phyloP scores from a whole-genome alignment of 139 green algal species.

The Picochlorum sp. region DNA sequence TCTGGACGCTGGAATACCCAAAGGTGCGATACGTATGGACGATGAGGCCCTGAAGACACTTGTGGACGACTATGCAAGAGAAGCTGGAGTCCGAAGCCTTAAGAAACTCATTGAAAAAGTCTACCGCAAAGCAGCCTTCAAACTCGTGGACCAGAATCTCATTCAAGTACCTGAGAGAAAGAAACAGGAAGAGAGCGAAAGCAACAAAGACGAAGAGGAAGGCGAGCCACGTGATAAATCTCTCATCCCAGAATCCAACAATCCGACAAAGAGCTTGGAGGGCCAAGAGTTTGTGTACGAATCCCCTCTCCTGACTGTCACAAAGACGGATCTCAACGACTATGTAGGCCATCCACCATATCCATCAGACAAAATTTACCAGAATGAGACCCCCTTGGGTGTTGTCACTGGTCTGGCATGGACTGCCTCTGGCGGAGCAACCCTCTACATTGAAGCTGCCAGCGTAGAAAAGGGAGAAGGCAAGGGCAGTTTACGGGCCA shows the following conservation, averaged over 20 bases:
- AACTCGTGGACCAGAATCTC: slow-evolving; percentile 44
- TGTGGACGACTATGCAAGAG: slow-evolving; percentile 77
- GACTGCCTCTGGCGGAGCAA: slow-evolving; percentile 89
- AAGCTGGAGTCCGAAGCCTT: slow-evolving; percentile 93
- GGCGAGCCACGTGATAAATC: not conserved
- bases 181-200: not conserved
- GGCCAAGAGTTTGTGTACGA: not conserved
- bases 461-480: slow-evolving; percentile 56
- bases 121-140: slow-evolving; percentile 84
- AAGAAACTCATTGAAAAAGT: slow-evolving; percentile 97
- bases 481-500: slow-evolving; percentile 45
- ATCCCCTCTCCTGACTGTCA: slow-evolving; percentile 50
- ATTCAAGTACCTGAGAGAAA: not conserved
- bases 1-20: slow-evolving; percentile 61
- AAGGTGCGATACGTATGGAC: slow-evolving; percentile 48
- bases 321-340: slow-evolving; percentile 53
- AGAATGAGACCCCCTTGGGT: slow-evolving; percentile 61
- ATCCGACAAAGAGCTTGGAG: not conserved
- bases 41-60: slow-evolving; percentile 69
- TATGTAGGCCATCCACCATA: slow-evolving; percentile 90
- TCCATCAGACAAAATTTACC: slow-evolving; percentile 73
- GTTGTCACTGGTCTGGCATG: slow-evolving; percentile 96
- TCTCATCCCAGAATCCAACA: not conserved
- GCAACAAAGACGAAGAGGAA: not conserved
- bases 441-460: slow-evolving; percentile 84